phyloP scores from a whole-genome alignment of 1,284 basidiomycete genomes.

The Ceratobasidium sp. region DNA sequence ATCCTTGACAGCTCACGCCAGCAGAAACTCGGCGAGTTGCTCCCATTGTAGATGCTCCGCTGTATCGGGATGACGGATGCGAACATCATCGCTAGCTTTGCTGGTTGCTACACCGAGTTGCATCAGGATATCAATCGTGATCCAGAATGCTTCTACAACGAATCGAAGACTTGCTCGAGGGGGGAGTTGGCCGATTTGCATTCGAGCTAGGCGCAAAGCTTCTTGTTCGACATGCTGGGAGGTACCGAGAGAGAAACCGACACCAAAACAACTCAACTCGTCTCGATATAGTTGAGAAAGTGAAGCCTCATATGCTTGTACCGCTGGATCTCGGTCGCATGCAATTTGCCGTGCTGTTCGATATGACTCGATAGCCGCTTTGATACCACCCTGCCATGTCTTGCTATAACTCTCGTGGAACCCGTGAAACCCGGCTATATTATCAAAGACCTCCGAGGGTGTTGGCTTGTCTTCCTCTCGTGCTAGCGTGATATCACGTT shows the following conservation, averaged over 20 bases:
- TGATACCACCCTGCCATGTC: conserved; percentile 56
- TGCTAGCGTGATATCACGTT: neutral
- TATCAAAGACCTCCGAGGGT: neutral
- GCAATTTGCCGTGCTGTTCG: conserved; percentile 52
- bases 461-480: neutral
- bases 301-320: conserved; percentile 64
- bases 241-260: neutral
- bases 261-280: conserved; percentile 54
- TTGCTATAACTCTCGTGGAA: neutral
- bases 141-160: conserved; percentile 65
- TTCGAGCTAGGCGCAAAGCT: conserved; percentile 61
- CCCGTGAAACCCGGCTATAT: neutral
- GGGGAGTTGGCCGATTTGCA: conserved; percentile 64
- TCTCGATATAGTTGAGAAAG: conserved; percentile 61
- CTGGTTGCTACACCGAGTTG: neutral
- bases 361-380: conserved; percentile 57
- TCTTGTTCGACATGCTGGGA: conserved; percentile 55
- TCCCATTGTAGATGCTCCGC: neutral
- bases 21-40: conserved; percentile 58
- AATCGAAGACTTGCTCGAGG: conserved; percentile 66
- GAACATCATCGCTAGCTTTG: conserved; percentile 12
- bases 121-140: conserved; percentile 57
- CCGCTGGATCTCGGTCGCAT: conserved; percentile 58
- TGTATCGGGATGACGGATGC: neutral
- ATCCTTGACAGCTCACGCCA: conserved; percentile 58